These are phyloP conservation scores for Paecilomyces variotii DNA, from an alignment of 2,329 filamentous ascomycete genomes.

Conservation along the genomic window DNA sequence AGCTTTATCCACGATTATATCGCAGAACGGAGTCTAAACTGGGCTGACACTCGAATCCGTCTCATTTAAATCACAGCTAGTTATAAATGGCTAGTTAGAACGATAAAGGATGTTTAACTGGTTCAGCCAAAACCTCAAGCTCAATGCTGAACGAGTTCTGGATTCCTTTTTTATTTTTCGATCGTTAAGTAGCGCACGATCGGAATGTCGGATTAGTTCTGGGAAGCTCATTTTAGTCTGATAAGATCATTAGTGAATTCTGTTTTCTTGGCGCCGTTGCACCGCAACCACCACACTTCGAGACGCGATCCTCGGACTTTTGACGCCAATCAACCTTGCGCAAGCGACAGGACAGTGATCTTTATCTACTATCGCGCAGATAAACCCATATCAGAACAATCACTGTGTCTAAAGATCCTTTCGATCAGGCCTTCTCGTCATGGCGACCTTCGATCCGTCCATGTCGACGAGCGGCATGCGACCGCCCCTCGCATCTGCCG, in stretches of 20 bases:
- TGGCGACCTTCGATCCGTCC: conserved; percentile 45
- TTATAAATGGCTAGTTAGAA: background rate
- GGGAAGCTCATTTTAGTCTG: background rate
- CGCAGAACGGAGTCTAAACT: background rate
- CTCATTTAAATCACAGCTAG: background rate
- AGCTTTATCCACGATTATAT: conserved; percentile 14
- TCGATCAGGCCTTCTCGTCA: background rate
- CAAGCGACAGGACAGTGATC: background rate
- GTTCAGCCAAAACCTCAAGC: background rate
- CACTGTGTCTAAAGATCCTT: background rate
- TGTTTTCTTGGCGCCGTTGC: conserved; percentile 13
- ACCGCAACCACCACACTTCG: conserved; percentile 17
- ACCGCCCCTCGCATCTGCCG: conserved; percentile 43
- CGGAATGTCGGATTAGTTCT: background rate
- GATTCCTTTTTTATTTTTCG: background rate
- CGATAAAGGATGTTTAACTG: background rate
- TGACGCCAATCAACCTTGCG: background rate
- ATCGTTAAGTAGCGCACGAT: background rate
- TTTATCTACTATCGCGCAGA: background rate
- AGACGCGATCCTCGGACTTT: background rate
- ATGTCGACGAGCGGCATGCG: conserved; percentile 47
- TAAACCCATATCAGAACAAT: conserved; percentile 11
- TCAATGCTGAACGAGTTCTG: background rate
- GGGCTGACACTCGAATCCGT: background rate
- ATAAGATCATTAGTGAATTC: background rate